Evolutionary conservation across 306 rosid genomes (phyloP), one percentile per base, ranked within the genome.

Genomic region (Vigna reflexopilosa): DNA sequence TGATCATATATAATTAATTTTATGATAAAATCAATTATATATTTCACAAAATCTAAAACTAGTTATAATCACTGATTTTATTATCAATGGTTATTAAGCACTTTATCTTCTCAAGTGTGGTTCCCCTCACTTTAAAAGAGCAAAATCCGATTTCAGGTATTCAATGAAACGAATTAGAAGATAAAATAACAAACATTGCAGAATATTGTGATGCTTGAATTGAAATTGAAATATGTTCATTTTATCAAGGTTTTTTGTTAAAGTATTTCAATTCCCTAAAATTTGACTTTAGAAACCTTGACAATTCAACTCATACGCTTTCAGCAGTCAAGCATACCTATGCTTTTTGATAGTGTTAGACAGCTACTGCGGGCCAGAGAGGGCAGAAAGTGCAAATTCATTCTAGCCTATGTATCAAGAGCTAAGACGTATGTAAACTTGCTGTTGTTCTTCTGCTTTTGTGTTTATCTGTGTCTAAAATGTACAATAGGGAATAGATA

Each of bases 361-460:
- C 86, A 75, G 84, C 90, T 94, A 28, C 91, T 94, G 81, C 86
- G 10, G 82, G 88, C 65, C 48, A 80, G 93, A 77, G 88, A 77
- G 57, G 83, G 87, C 67, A 86, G 87, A 44, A 67, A 79, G 59
- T 90, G 96, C 90, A 94, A 89, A 81, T 94, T 94, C 91, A 90
- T 92, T 67, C 94, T 94, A 28, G 97, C 94, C 66, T 94, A 94
- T 61, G 91, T 94, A 59, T 94, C 98, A 77, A 87, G 98, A 76
- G 86, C 93, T 22, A 92, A 88, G 84, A 82, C 7, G 96, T 92
- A 85, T 61, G 97, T 64, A 77, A 44, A 51, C 34, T 56, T 48
- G 45, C 73, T 68, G 72, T 17, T 78, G 71, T 52, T 78, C 70
- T 69, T 49, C 58, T 17, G 19, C 28, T 19, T 55, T 7, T 52